These are phyloP conservation scores for Trichoderma polysporum DNA, from an alignment of 2,329 filamentous ascomycete species.

Conservation along the genomic window DNA sequence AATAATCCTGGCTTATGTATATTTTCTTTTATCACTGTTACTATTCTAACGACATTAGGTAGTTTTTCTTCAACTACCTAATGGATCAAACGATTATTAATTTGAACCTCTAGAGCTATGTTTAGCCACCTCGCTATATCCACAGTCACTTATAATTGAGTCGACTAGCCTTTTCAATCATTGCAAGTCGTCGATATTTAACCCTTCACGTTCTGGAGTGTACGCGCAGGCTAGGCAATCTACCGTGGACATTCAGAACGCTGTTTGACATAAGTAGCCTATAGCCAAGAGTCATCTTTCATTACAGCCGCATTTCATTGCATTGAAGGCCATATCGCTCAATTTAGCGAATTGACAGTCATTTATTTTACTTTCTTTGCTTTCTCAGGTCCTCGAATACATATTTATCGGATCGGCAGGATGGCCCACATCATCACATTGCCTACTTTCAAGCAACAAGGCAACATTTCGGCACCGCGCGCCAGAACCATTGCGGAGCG, in stretches of 20 bases:
- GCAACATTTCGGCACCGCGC: neutral
- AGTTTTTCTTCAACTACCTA: neutral
- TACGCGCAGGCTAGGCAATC: no score
- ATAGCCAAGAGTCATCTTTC: neutral
- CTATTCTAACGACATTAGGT: no score
- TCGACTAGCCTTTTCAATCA: neutral
- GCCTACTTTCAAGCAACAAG: slow-evolving; percentile 4
- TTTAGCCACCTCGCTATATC: neutral
- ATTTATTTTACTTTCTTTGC: neutral
- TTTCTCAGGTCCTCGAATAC: neutral
- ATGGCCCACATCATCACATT: slow-evolving; percentile 4
- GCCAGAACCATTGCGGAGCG: neutral
- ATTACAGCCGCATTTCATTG: neutral
- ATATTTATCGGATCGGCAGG: neutral
- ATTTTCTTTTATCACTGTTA: no score
- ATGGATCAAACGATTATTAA: neutral
- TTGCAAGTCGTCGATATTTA: no score
- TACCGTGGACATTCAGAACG: neutral
- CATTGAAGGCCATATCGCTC: neutral
- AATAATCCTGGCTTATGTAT: no score
- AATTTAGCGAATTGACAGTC: neutral
- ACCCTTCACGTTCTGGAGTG: no score
- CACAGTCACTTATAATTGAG: no score
- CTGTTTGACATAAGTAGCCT: neutral
- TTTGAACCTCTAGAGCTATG: neutral